These are phyloP conservation scores for Stellera chamaejasme DNA, from an alignment of 345 rosid genomes.

Conservation along the genomic window DNA sequence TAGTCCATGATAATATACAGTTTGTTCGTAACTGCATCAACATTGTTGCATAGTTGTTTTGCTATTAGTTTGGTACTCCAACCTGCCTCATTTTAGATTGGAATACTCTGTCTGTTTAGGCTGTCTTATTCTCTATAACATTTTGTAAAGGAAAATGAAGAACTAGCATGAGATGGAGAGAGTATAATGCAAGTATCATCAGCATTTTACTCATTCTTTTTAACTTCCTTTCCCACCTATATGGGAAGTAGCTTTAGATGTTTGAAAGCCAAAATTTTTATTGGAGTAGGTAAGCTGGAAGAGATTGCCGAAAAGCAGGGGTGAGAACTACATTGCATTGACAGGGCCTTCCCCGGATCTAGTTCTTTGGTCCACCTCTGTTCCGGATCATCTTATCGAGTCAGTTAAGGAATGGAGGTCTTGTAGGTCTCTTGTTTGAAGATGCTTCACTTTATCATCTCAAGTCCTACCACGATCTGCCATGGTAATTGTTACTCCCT, in stretches of 20 bases:
- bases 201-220: background rate
- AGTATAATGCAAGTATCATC: no score
- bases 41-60: no score
- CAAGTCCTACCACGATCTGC: no score
- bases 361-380: slow-evolving; percentile 44
- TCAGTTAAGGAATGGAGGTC: slow-evolving; percentile 60
- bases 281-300: slow-evolving; percentile 59
- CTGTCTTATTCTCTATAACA: no score
- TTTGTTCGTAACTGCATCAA: background rate
- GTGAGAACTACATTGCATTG: slow-evolving; percentile 57
- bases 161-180: no score
- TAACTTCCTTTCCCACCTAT: background rate
- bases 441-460: background rate
- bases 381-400: slow-evolving; percentile 44
- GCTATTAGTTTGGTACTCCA: no score
- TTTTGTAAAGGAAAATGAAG: no score
- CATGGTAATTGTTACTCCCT: no score
- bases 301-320: slow-evolving; percentile 38
- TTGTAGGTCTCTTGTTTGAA: slow-evolving; percentile 23
- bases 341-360: slow-evolving; percentile 70
- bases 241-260: slow-evolving; percentile 2
- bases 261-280: background rate
- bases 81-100: no score
- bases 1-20: background rate
- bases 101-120: no score